These are phyloP conservation scores for Pyrrhoderma lamaoense DNA, from an alignment of 1,284 basidiomycete genomes.

Conservation along the genomic window DNA sequence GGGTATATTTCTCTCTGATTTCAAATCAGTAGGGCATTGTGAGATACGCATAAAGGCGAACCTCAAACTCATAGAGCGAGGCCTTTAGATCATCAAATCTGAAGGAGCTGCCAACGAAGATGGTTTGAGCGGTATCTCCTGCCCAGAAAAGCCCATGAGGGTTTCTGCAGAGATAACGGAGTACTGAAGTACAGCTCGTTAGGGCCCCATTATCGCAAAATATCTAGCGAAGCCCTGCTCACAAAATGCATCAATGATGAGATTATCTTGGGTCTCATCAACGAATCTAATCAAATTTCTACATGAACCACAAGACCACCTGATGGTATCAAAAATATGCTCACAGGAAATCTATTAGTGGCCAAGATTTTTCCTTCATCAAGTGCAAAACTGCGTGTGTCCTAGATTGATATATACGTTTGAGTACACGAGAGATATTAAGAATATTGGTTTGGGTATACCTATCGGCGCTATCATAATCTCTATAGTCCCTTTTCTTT, in stretches of 20 bases:
- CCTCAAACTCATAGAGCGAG: slow-evolving; percentile 55
- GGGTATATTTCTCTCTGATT: background rate
- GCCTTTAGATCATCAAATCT: slow-evolving; percentile 66
- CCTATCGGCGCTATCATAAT: slow-evolving; percentile 60
- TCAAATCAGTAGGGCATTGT: too few species aligned
- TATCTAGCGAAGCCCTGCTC: slow-evolving; percentile 19
- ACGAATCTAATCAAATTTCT: slow-evolving; percentile 49
- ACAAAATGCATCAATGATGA: slow-evolving; percentile 60
- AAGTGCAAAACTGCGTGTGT: slow-evolving; percentile 45
- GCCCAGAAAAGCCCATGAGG: slow-evolving; percentile 69
- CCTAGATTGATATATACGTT: too few species aligned
- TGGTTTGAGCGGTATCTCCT: slow-evolving; percentile 74
- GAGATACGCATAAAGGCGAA: slow-evolving; percentile 21
- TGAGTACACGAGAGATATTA: background rate
- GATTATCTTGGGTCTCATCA: slow-evolving; percentile 68
- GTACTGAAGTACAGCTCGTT: slow-evolving; percentile 33
- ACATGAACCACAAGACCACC: background rate
- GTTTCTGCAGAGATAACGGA: slow-evolving; percentile 54
- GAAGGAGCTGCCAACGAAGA: slow-evolving; percentile 64
- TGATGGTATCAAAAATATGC: slow-evolving; percentile 19
- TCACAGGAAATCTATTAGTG: slow-evolving; percentile 52
- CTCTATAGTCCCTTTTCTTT: slow-evolving; percentile 36
- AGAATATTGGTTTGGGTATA: slow-evolving; percentile 22
- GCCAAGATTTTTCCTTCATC: slow-evolving; percentile 22
- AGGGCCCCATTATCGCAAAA: background rate